Base-by-base conservation (phyloP, 805 yeast genomes). In the Lachancea sp. region DNA sequence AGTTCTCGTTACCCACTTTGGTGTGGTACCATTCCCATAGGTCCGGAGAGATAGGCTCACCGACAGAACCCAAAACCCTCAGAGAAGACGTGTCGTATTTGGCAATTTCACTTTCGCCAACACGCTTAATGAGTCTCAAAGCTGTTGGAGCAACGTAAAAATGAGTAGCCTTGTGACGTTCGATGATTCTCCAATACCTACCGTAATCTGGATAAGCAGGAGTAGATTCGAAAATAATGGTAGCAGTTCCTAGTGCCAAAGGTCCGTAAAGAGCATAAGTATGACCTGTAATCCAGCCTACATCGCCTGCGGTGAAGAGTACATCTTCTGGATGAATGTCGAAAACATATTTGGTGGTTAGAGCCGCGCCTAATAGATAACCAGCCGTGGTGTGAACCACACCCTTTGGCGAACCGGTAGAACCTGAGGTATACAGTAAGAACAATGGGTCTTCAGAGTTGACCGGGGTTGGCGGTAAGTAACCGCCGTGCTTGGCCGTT, bases 211-310 rank as follows among this genome's bases (percentile, higher is more conserved):
- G 98, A 67, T 88, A 87, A 26, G 96, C 96, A 28, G 98, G 97
- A 15, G 98, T 92, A 45, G 96, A 92, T 71, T 92, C 97, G 61
- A 92, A 92, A 42, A 90, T 85, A 40, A 92, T 83, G 8, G 96
- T 80, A 35, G 97, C 81, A 40, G 89, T 85, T 65, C 97, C 98
- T 24, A 80, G 63, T 22, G 79, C 68, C 52, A 92, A 75, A 30
- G 98, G 98, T 45, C 97, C 97, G 59, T 92, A 92, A 34, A 90
- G 76, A 32, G 87, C 95, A 61, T 90, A 92, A 8, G 97, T 84
- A 66, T 92, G 98, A 52, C 97, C 97, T 13, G 98, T 92, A 62
- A 92, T 92, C 97, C 98, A 92, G 61, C 98, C 97, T 42, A 92
- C 87, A 63, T 92, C 97, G 60, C 97, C 97, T 29, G 97, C 97